Evolutionary conservation across 257 asterid genomes (phyloP), one percentile per base, ranked within the genome.

Genomic region (Solanum paucissectum): DNA sequence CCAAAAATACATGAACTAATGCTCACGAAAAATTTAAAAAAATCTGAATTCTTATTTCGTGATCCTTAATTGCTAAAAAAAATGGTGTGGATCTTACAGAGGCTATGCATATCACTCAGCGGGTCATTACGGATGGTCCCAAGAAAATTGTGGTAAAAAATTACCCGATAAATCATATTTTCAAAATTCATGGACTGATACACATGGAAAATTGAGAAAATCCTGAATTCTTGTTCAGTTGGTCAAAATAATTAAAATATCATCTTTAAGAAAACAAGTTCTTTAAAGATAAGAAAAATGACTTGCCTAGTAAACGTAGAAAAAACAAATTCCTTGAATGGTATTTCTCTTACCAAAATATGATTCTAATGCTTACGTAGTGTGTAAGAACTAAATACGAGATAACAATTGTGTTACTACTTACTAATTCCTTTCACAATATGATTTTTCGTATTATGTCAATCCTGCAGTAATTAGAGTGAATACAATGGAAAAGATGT

Each of bases 281-380:
- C 5, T 9, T 3, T 9, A 60, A 23, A 60, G 69, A 8, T 60
- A 0, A 60, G 27, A 0, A 60, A 60, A 23, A 21, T 23, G 10
- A 60, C 2, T 60, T 60, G 5, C 69, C 68, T 21, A 60, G 27
- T 7, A 55, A 20, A 0, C 9, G 0, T 58, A 60, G 5, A 21
- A 7, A 0, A 62, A 21, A 62, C 69, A 10, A 23, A 0, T 62
- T 0, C 12, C 69, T 20, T 20, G 0, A 20, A 0, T 58, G 21
- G 0, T 12, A 25, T 29, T 29, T 12, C 9, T 66, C 21, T 25
- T 33, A 71, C 25, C 0, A 71, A 14, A 71, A 71, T 0, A 33
- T 71, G 8, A 32, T 14, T 6, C 7, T 71, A 14, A 71, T 32
- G 6, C 40, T 71, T 14, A 71, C 3, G 40, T 7, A 71, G 38